phyloP scores from a whole-genome alignment of 176 grass and related monocot species.

The Carex parvula region DNA sequence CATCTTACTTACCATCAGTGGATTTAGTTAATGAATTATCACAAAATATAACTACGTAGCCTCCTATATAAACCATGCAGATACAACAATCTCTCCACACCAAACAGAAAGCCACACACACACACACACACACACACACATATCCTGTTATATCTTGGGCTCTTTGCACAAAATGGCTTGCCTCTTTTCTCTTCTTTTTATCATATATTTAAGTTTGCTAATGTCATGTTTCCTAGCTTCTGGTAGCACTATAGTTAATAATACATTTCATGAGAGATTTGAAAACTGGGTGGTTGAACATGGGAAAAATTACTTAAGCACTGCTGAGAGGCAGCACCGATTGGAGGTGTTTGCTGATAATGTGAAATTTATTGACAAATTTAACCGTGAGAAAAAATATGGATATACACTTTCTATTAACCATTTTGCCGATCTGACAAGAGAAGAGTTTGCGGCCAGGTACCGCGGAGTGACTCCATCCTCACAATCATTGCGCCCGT shows the following conservation, averaged over 20 bases:
- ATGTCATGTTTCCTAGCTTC: background rate
- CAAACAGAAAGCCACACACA: background rate
- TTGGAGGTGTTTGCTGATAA: constrained; percentile 31
- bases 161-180: background rate
- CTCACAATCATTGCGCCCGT: background rate
- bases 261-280: background rate
- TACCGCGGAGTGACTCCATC: background rate
- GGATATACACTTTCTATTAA: constrained; percentile 26
- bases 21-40: background rate
- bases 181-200: background rate
- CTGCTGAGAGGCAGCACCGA: constrained; percentile 10
- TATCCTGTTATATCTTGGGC: background rate
- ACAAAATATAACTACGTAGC: background rate
- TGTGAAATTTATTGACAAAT: constrained; percentile 23
- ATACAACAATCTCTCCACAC: background rate
- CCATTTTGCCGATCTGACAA: constrained; percentile 25
- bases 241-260: background rate
- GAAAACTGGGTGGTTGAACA: constrained; percentile 16
- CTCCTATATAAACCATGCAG: background rate
- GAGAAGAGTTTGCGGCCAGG: background rate
- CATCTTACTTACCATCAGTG: background rate
- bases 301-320: background rate
- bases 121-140: no score
- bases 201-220: background rate
- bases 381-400: background rate